Conservation (phyloP, 352 stramenopile species). For the Globisporangium iwayamae region DNA sequence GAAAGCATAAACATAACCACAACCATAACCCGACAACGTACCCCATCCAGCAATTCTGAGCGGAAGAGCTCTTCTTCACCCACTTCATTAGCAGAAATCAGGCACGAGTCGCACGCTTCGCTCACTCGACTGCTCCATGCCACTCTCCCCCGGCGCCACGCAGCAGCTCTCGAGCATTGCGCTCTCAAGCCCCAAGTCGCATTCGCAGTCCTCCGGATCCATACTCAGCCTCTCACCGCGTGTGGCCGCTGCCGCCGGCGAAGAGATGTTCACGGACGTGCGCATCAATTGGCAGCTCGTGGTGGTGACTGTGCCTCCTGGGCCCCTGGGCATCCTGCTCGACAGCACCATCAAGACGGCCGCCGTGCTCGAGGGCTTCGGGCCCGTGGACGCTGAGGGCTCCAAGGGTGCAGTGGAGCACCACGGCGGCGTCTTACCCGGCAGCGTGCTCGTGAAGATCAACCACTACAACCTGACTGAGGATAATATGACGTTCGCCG, state of each 20-base stretch:
- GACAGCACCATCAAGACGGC: slow-evolving; percentile 34
- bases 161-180: slow-evolving; percentile 5
- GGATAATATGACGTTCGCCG: slow-evolving; percentile 38
- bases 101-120: not conserved
- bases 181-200: slow-evolving; percentile 8
- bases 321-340: slow-evolving; percentile 67
- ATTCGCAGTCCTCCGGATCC: not conserved
- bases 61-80: slow-evolving; percentile 1
- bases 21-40: not conserved
- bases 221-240: slow-evolving; percentile 1
- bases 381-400: slow-evolving; percentile 36
- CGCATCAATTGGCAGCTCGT: slow-evolving; percentile 22
- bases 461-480: slow-evolving; percentile 58
- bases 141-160: not conserved
- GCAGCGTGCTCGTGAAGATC: slow-evolving; percentile 51
- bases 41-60: not conserved
- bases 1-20: not conserved
- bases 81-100: slow-evolving; percentile 3
- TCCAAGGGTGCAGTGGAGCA: slow-evolving; percentile 40
- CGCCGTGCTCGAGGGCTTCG: slow-evolving; percentile 67
- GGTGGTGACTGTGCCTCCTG: slow-evolving; percentile 45
- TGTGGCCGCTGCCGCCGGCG: slow-evolving; percentile 6
- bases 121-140: not conserved
- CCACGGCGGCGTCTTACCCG: slow-evolving; percentile 31
- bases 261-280: slow-evolving; percentile 12